Conservation (phyloP, 2,329 filamentous ascomycete genomes). For the Aplosporella prunicola region DNA sequence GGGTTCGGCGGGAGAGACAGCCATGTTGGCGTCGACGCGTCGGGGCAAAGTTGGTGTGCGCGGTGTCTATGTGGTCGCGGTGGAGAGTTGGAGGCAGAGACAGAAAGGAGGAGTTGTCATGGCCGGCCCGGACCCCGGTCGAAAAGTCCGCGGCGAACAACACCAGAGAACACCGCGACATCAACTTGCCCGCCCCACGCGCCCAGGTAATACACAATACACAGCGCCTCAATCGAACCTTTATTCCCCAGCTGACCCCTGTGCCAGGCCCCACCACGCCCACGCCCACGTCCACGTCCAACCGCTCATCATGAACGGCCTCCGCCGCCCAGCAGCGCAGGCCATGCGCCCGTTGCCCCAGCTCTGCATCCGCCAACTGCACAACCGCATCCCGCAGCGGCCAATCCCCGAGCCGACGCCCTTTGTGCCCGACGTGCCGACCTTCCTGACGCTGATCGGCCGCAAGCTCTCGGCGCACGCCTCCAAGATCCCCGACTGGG, state of each 20-base stretch:
- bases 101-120: no score
- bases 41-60: no score
- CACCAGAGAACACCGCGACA: not conserved
- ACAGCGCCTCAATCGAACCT: no score
- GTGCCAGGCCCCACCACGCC: not conserved
- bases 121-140: not conserved
- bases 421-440: conserved; percentile 73
- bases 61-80: no score
- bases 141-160: not conserved
- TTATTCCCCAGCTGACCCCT: no score
- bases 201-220: no score
- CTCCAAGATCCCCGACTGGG: conserved; percentile 83
- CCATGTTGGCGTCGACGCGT: no score
- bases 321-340: not conserved
- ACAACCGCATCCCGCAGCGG: conserved; percentile 31
- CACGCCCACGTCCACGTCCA: not conserved
- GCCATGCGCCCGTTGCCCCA: no score
- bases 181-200: no score
- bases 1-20: conserved; percentile 11
- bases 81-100: no score
- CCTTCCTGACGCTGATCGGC: conserved; percentile 86
- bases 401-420: conserved; percentile 64
- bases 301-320: not conserved
- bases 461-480: conserved; percentile 74
- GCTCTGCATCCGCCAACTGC: conserved; percentile 25